Base-by-base conservation (phyloP, 2,329 filamentous ascomycete species). In the Pseudogymnoascus sp. region DNA sequence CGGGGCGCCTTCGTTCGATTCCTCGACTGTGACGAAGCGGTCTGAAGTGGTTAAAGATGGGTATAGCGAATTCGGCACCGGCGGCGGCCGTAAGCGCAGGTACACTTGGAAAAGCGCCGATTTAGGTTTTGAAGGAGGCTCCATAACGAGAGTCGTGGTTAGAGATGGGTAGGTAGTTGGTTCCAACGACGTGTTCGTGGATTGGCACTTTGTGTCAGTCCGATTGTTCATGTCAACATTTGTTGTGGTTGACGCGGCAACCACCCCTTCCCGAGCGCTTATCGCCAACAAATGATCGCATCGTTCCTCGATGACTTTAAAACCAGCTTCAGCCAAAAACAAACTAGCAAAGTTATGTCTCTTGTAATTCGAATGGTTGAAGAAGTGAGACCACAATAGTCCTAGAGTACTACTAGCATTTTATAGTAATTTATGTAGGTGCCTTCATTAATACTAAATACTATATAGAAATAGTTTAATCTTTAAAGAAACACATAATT, bases 51-150 rank as follows among this genome's bases (percentile, higher is more conserved):
- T 68, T 38, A 74, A 69, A 62, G 74, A 74, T 53, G 74, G 72
- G 53, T 76, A 75, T 35, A 74, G 73, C 31, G 64, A 61, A 65
- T 74, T 70, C 50, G 76, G 63, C 16, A 76, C 72, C 63, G 78
- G 78, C 3, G 87, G 82, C n/a, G 89, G 89, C 14, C 89, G 87
- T 59, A 97, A 80, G 59, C 93, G 90, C 42, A 97, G 82, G 73
- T 90, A 97, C 64, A 97, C 93, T 76, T 97, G 88, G 74, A 97
- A 97, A 38, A 97, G 84, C 66, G 83, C 85, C 13, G 77, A 71
- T 62, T 80, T 73, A 3, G 77, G 71, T 70, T 80, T 83, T 64
- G 76, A 71, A 19, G 74, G 67, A 63, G 74, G 65, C 59, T 75
- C 75, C 77, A 79, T 79, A 40, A 62, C 62, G 33, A 37, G 31